These are phyloP conservation scores for Sophora flavescens DNA, from an alignment of 306 rosid genomes.

Conservation along the genomic window DNA sequence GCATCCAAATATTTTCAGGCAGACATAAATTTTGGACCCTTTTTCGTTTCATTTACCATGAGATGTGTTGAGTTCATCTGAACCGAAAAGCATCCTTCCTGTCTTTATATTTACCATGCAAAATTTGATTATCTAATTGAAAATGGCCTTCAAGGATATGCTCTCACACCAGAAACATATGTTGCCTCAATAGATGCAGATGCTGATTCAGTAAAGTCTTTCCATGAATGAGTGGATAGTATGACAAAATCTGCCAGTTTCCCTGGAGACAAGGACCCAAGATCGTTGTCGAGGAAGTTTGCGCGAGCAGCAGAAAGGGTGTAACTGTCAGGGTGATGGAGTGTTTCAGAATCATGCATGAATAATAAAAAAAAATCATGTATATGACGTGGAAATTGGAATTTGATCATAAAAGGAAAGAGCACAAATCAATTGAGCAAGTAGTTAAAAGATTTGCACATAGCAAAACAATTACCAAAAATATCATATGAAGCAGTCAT, in stretches of 20 bases:
- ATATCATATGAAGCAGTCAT: neutral
- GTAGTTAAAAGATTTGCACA: constrained; percentile 20
- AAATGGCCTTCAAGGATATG: constrained; percentile 63
- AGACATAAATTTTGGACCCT: neutral
- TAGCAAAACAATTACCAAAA: neutral
- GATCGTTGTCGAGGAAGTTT: constrained; percentile 75
- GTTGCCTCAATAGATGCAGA: constrained; percentile 78
- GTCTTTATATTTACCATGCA: neutral
- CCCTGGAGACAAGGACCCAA: constrained; percentile 77
- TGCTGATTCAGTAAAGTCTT: constrained; percentile 60
- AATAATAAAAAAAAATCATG: neutral
- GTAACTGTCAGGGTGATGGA: constrained; percentile 57
- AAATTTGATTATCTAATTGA: neutral
- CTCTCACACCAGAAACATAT: constrained; percentile 72
- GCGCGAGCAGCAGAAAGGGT: constrained; percentile 87
- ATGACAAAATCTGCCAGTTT: constrained; percentile 88
- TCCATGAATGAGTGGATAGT: constrained; percentile 72
- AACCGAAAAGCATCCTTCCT: neutral
- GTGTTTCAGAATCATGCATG: constrained; percentile 31
- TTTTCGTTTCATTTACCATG: neutral
- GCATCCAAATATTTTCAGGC: neutral
- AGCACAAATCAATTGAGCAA: constrained; percentile 7
- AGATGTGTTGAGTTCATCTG: neutral
- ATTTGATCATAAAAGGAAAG: constrained; percentile 21
- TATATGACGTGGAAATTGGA: constrained; percentile 14